A percentile compares a stretch with the other conserved stretches of the same genome.
Conservation (phyloP, 495 filamentous ascomycete genomes). For the Tuber magnatum region DNA sequence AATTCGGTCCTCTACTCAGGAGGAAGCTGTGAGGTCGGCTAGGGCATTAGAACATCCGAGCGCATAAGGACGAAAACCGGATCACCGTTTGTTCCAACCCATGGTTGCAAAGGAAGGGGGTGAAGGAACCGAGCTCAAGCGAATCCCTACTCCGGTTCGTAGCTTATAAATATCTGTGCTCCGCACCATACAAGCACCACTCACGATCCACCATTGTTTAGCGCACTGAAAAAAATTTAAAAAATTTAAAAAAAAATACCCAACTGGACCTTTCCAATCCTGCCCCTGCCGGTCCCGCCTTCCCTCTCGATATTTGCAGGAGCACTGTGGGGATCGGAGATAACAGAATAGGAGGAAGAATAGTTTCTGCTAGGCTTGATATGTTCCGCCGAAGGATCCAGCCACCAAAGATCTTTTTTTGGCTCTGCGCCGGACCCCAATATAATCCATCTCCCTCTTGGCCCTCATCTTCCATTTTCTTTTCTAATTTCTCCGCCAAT, state of each 20-base stretch:
- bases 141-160: constrained; percentile 35
- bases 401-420: neutral
- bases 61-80: constrained; percentile 35
- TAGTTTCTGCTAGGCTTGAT: neutral
- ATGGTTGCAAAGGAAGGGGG: constrained; percentile 38
- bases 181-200: neutral
- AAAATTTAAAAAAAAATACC: neutral
- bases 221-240: neutral
- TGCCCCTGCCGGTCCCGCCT: neutral
- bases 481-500: neutral
- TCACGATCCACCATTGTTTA: neutral
- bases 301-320: neutral
- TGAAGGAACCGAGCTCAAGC: constrained; percentile 37
- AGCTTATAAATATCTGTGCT: constrained; percentile 20
- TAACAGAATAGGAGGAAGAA: neutral
- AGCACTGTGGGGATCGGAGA: neutral
- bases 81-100: constrained; percentile 37
- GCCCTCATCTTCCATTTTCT: neutral
- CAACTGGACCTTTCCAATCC: neutral
- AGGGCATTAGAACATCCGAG: constrained; percentile 30
- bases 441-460: neutral
- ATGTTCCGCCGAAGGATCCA: neutral
- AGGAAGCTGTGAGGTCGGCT: constrained; percentile 32
- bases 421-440: neutral
- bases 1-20: constrained; percentile 31